phyloP scores from a whole-genome alignment of 2,329 filamentous ascomycete species.

The Lachnellula subtilissima region DNA sequence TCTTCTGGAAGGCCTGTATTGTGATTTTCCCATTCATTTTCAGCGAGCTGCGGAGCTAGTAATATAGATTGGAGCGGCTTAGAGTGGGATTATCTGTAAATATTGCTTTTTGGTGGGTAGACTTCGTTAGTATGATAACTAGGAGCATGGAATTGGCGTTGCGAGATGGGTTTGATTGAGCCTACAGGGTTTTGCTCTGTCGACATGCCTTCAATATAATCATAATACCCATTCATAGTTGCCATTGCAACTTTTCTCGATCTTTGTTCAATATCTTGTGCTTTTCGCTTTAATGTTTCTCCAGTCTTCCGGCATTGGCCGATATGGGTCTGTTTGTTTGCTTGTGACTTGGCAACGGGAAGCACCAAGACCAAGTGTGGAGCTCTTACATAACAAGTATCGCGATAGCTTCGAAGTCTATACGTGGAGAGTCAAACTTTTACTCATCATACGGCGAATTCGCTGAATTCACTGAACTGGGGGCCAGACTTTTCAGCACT shows the following conservation, averaged over 20 bases:
- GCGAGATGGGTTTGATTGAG: neutral
- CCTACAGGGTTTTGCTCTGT: neutral
- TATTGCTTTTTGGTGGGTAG: neutral
- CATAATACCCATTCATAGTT: neutral
- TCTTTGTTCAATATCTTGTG: no score
- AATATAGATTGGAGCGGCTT: neutral
- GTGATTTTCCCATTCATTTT: slow-evolving; percentile 82
- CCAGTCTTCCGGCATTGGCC: no score
- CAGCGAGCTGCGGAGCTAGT: slow-evolving; percentile 50
- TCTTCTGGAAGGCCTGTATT: slow-evolving; percentile 75
- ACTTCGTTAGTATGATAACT: neutral
- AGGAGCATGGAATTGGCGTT: neutral
- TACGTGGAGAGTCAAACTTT: no score
- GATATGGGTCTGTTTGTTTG: no score
- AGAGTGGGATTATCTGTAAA: neutral
- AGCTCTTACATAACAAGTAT: no score
- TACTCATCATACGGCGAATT: no score
- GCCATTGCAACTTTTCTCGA: neutral
- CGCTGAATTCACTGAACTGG: no score
- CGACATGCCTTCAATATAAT: neutral
- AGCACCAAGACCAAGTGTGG: no score
- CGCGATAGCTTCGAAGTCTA: no score
- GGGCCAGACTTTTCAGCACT: no score
- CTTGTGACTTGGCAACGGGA: no score
- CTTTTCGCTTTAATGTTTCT: no score